Evolutionary conservation across 306 rosid species (phyloP).

Genomic region (Trichosanthes cucumerina): DNA sequence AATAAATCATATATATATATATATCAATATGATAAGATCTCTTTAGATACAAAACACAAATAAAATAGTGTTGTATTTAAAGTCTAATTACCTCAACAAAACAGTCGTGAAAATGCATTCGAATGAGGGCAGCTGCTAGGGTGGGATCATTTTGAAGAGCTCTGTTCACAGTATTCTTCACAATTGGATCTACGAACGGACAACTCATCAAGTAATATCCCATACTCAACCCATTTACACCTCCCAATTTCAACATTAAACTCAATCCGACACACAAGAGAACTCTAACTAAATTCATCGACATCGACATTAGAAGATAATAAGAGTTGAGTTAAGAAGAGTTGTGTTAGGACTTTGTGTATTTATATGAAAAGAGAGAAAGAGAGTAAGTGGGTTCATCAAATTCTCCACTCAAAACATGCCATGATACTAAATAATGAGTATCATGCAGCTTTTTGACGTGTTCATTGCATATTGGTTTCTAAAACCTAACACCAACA

Average conservation of each 20-base stretch:
- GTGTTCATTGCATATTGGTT: slow-evolving; percentile 3
- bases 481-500: slow-evolving; percentile 2
- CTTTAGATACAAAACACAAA: too few species aligned
- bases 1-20: too few species aligned
- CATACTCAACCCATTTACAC: slow-evolving; percentile 39
- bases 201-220: slow-evolving; percentile 42
- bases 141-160: slow-evolving; percentile 57
- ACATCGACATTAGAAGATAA: not conserved
- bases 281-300: not conserved
- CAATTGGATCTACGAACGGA: slow-evolving; percentile 39
- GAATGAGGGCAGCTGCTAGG: slow-evolving; percentile 53
- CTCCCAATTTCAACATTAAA: not conserved
- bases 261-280: not conserved
- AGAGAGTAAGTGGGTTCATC: not conserved
- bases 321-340: not conserved
- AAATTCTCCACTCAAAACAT: not conserved
- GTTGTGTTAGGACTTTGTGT: not conserved
- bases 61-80: too few species aligned
- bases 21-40: too few species aligned
- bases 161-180: slow-evolving; percentile 30
- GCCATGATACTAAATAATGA: not conserved
- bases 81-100: slow-evolving; percentile 42
- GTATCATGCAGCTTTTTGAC: not conserved
- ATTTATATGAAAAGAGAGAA: not conserved
- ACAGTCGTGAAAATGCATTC: slow-evolving; percentile 90